Base-by-base conservation (phyloP, 2,329 filamentous ascomycete species). In the Fusarium sp. region DNA sequence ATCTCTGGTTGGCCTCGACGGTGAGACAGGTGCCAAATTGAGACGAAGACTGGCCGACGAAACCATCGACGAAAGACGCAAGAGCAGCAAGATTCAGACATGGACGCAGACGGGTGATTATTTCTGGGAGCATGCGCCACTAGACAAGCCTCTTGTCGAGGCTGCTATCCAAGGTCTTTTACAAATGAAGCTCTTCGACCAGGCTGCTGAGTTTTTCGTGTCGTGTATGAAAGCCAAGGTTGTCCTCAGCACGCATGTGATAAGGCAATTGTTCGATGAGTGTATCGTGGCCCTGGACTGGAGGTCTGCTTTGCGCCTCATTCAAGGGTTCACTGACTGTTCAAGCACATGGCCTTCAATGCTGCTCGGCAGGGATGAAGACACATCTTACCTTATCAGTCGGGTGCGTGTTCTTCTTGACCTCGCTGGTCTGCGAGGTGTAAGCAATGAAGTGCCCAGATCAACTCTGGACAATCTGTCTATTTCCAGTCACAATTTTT, bases 151-250 rank as follows among this genome's bases (percentile, higher is more conserved):
- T 5, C 71, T 88, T 8, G 79, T 85, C 13, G 82, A 88, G 65
- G 78, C 82, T 52, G 79, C 88, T 6, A 79, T 89, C 27, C 74
- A 80, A 41, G 85, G 85, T 3, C 80, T 89, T 54, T 75, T 89
- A 13, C 80, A 83, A 41, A 85, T 88, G 44, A 81, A 80, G 61
- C 79, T 83, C 41, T 78, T 85, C 33, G 80, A 81, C 15, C 80
- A 86, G 38, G 86, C 85, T 5, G 82, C 81, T 18, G 74, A 75
- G 6, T 78, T 86, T 15, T 81, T 87, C 41, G 73, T 82, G 40
- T 75, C 80, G 2, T 82, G 80, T 44, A 74, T 87, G 42, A 73
- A 78, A 44, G 74, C 80, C 17, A 79, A 79, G 7, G 77, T 82
- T 23, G 52, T 62, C 0, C 52, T 84, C 52, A 78, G 79, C 61